These are phyloP conservation scores for Cladophialophora yegresii DNA, from an alignment of 2,329 filamentous ascomycete species.

Conservation along the genomic window DNA sequence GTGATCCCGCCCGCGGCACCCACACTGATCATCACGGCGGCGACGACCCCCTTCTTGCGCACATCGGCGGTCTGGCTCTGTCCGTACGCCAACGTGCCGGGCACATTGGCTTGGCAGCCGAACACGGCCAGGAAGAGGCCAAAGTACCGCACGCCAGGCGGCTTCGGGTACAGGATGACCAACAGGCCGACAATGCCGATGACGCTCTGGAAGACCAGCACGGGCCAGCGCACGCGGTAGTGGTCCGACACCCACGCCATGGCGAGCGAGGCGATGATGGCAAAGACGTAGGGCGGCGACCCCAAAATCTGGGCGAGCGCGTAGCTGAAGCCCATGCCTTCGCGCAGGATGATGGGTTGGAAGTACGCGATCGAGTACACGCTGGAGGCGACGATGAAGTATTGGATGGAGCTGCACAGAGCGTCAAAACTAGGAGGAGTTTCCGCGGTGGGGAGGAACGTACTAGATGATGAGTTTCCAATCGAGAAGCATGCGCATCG, in stretches of 20 bases:
- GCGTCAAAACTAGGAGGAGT: too few relatives aligned
- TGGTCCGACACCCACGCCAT: conserved; percentile 39
- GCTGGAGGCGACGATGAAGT: conserved; percentile 32
- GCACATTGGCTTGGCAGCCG: conserved; percentile 74
- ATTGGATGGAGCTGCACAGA: background rate
- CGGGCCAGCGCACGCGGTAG: conserved; percentile 36
- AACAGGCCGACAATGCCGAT: conserved; percentile 68
- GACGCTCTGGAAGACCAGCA: conserved; percentile 37
- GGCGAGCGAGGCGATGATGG: conserved; percentile 32
- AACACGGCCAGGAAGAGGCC: conserved; percentile 73
- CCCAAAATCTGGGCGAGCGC: conserved; percentile 37
- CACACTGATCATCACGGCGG: background rate
- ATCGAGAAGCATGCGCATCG: conserved; percentile 6
- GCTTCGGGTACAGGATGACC: conserved; percentile 67
- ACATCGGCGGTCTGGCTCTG: conserved; percentile 2
- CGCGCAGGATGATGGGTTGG: conserved; percentile 31
- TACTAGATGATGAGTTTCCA: conserved; percentile 32
- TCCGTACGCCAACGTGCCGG: conserved; percentile 64
- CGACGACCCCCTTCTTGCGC: background rate
- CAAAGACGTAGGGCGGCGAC: conserved; percentile 39
- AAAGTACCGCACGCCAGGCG: conserved; percentile 63
- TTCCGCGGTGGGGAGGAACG: background rate
- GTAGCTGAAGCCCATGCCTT: conserved; percentile 39
- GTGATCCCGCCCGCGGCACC: background rate
- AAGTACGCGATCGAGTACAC: conserved; percentile 43